Evolutionary conservation across 2,329 filamentous ascomycete genomes (phyloP), one percentile per base, ranked within the genome.

Genomic region (Aureobasidium pullulans): DNA sequence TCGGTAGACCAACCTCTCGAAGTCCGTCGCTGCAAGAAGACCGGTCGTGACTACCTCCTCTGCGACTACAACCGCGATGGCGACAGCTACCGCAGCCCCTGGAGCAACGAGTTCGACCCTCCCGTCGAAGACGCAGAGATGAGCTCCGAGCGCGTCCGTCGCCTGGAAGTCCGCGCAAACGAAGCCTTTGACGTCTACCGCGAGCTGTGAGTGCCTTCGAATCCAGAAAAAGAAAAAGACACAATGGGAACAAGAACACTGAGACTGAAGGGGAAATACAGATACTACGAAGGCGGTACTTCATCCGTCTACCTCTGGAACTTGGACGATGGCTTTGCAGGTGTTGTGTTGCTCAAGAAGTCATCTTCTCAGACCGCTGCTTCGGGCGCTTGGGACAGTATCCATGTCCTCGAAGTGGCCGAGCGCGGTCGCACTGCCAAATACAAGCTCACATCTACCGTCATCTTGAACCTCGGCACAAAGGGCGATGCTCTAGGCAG

Each of bases 61-160:
- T 99, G 94, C 81, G 94, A 99, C 82, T 99, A 99, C 83, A 99
- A 99, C 82, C 92, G 94, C 65, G 94, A 99, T 76, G 94, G 94
- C 63, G 93, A 96, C 78, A 95, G 89, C 76, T 96, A 96, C 82
- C 88, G 94, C 63, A 96, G 90, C 65, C 94, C 94, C n/a, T 99
- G 94, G 94, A 94, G 88, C 77, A 97, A 97, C 77, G 89, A 96
- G 76, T 99, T 99, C 74, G 91, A 97, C 72, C 94, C 93, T 16
- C 88, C 91, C 13, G 82, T 96, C 62, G 81, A 80, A 52, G 83
- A 84, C 50, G 85, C 84, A 28, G 92, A 96, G 71, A 84, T 95
- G 11, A 93, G 93, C 0, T 93, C 88, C 68, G 94, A 97, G 74
- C 81, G 91, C 60, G 90, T 97, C 67, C 82, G 94, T 67, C 90